Conservation (phyloP, 2,329 filamentous ascomycete genomes). For the Botrytis byssoidea region DNA sequence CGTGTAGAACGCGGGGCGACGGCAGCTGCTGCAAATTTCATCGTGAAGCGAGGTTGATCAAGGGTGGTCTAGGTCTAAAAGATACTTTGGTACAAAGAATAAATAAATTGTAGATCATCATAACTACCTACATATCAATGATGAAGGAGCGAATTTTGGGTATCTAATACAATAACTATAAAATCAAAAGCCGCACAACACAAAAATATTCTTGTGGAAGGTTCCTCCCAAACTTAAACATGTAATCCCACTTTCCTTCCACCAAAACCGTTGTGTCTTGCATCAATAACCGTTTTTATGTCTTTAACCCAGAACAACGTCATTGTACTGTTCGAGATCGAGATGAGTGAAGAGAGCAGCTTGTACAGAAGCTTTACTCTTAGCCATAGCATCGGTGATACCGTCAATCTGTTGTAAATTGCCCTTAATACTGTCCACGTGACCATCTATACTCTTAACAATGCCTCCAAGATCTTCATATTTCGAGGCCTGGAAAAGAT, state of each 20-base stretch:
- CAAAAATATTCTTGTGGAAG: not conserved
- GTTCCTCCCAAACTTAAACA: not conserved
- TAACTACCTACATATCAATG: conserved; percentile 14
- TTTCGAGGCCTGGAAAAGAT: conserved; percentile 26
- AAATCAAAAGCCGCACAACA: not conserved
- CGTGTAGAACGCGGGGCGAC: conserved; percentile 20
- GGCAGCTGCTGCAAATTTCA: conserved; percentile 20
- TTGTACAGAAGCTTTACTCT: conserved; percentile 37
- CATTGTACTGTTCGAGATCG: conserved; percentile 34
- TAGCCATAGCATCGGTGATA: conserved; percentile 35
- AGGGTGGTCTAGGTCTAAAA: conserved; percentile 8
- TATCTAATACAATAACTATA: conserved; percentile 16
- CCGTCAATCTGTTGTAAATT: conserved; percentile 38
- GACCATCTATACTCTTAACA: conserved; percentile 34
- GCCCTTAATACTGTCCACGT: conserved; percentile 38
- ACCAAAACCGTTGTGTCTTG: not conserved
- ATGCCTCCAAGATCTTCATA: conserved; percentile 35
- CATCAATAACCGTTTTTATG: not conserved
- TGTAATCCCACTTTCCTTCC: conserved; percentile 14
- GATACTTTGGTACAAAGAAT: conserved; percentile 19
- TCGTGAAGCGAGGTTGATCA: conserved; percentile 22
- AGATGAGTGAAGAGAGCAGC: conserved; percentile 37
- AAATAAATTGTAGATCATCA: conserved; percentile 8
- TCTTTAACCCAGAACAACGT: conserved; percentile 34
- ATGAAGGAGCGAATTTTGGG: not conserved